Evolutionary conservation across 768 basidiomycete genomes (phyloP), one percentile per base, ranked within the genome.

Genomic region (Harrya chromipes): DNA sequence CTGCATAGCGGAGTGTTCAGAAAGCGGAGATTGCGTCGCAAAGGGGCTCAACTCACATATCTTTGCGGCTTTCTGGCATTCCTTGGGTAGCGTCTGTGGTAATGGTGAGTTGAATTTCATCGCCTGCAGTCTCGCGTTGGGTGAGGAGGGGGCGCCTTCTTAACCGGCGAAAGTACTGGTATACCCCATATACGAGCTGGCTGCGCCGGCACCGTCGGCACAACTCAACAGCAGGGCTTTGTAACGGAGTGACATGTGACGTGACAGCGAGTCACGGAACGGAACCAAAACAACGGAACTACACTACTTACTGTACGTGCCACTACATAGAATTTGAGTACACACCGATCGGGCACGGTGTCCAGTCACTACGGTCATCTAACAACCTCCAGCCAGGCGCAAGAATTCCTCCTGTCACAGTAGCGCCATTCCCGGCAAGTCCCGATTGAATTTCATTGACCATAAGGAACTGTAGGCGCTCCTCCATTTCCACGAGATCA

Each of bases 11-110:
- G 31, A 33, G 27, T 38, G 40, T 31, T 47, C 37, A 59, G 46
- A 17, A 37, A 26, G 47, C 19, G 4, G 7, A 27, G 12, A 33
- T 19, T 7, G 24, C 31, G 17, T n/a, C n/a, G n/a, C n/a, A 17
- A 45, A 36, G 36, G 29, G 35, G 47, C 8, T 16, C 35, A 45
- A 59, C 85, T 46, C 54, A 90, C 91, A 84, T 51, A 94, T 97
- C 62, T 85, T 90, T 9, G 89, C 82, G 21, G 92, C 92, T 67
- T 95, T 97, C 41, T 72, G 68, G 61, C 90, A 92, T 71, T 97
- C 93, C 48, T 89, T 93, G 12, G 82, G 81, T 33, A 95, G 72
- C 4, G 65, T 50, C 52, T 83, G 76, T 23, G 78, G 78, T 41
- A 80, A 61, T 20, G 78, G 77, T 1, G 74, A 75, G 47, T 71